Conservation (phyloP, 179 eudicot genomes). For the Beta lomatogona region DNA sequence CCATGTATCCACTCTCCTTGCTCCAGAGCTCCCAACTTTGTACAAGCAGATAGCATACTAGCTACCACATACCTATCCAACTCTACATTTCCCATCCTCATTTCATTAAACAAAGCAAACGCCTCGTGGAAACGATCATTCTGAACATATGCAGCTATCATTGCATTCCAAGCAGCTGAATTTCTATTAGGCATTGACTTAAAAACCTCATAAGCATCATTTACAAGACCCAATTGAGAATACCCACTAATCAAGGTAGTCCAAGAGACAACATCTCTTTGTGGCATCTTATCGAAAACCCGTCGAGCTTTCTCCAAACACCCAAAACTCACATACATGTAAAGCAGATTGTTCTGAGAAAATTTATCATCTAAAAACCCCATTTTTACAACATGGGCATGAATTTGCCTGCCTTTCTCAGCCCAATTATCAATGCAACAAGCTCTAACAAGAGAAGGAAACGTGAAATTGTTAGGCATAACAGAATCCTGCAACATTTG, state of each 20-base stretch:
- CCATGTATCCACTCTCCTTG: constrained; percentile 41
- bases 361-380: constrained; percentile 34
- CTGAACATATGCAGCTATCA: constrained; percentile 38
- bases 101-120: constrained; percentile 34
- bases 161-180: constrained; percentile 42
- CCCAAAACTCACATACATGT: constrained; percentile 42
- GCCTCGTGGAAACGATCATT: constrained; percentile 28
- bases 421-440: constrained; percentile 34
- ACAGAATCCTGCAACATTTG: constrained; percentile 36
- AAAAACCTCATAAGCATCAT: constrained; percentile 33
- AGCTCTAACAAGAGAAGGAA: constrained; percentile 35
- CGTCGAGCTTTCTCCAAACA: constrained; percentile 31
- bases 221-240: constrained; percentile 34
- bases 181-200: constrained; percentile 31
- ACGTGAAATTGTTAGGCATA: constrained; percentile 34
- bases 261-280: constrained; percentile 36
- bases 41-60: constrained; percentile 41
- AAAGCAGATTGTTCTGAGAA: constrained; percentile 39
- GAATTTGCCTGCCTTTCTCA: constrained; percentile 32
- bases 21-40: constrained; percentile 38
- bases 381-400: constrained; percentile 32
- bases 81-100: constrained; percentile 33
- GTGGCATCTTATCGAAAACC: constrained; percentile 34
- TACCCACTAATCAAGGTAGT: constrained; percentile 44
- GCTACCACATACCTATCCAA: constrained; percentile 40